Conservation (phyloP, 2,329 filamentous ascomycete genomes). For the Aquanectria penicillioides region DNA sequence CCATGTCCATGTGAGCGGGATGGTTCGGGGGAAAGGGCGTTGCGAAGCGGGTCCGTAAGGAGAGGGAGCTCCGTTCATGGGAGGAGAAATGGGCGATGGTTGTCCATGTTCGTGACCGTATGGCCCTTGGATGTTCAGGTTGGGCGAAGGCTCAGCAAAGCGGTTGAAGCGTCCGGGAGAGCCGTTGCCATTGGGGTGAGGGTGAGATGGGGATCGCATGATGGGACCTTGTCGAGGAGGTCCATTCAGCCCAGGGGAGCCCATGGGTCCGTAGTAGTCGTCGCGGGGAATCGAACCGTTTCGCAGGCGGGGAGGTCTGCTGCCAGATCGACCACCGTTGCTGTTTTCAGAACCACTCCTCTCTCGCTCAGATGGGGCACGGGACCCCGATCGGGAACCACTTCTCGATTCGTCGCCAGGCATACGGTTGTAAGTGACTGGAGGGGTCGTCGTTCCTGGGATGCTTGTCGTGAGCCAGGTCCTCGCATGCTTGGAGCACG, state of each 20-base stretch:
- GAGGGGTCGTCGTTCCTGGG: constrained; percentile 58
- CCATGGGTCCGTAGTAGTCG: constrained; percentile 44
- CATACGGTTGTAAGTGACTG: constrained; percentile 56
- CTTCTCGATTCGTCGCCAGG: constrained; percentile 55
- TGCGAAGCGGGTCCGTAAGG: constrained; percentile 28
- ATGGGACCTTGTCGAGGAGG: constrained; percentile 43
- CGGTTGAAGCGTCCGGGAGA: constrained; percentile 38
- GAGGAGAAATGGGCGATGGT: constrained; percentile 59
- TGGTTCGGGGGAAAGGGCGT: constrained; percentile 24
- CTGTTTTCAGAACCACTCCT: constrained; percentile 67
- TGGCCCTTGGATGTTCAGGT: constrained; percentile 27
- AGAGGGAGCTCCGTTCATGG: constrained; percentile 30
- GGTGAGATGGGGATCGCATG: constrained; percentile 58
- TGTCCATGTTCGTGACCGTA: constrained; percentile 51
- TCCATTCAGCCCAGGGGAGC: constrained; percentile 37
- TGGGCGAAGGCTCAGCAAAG: constrained; percentile 27
- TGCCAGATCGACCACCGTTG: constrained; percentile 52
- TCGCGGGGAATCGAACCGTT: constrained; percentile 52
- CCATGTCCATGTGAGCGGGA: constrained; percentile 18
- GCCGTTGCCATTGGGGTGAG: constrained; percentile 37
- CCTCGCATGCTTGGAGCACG: constrained; percentile 37
- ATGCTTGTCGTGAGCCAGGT: constrained; percentile 49
- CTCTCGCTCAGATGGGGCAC: constrained; percentile 56
- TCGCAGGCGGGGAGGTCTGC: constrained; percentile 52
- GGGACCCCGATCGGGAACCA: constrained; percentile 43